Evolutionary conservation across 139 green algal genomes (phyloP), one percentile per base, ranked within the genome.

Genomic region (Microglena sp.): DNA sequence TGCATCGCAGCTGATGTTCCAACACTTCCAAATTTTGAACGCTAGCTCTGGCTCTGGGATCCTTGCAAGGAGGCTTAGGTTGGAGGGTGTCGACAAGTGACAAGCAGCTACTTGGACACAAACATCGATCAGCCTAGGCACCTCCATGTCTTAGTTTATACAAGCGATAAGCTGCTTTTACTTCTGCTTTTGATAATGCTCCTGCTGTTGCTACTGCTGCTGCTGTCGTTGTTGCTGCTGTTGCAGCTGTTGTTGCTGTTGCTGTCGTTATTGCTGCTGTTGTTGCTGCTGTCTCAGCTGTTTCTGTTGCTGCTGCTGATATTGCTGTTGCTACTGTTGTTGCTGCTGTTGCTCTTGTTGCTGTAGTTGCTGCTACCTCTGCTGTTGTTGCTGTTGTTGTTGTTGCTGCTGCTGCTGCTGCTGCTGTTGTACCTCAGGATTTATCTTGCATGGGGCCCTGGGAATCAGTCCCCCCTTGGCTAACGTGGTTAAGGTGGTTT

Each of bases 331-430:
- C 18, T 50, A 18, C 18, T 50, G 40, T 50, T 50, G 40, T 50
- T 50, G 40, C 18, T 50, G 40, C 40, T 50, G 40, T 50, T 50
- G 40, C 18, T 50, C 15, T 50, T 50, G 40, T 50, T 50, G 40
- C 18, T 50, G 40, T 50, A 24, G 40, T 50, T 50, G 40, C 40
- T 50, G 40, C 18, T 50, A 18, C 18, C 18, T 11, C 18, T 50
- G 40, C 40, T 50, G 40, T 50, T 50, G 40, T 60, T 60, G 22
- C 22, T 60, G 53, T n/a, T 60, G 53, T 24, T 50, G 40, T 50
- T 50, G 40, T 50, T 50, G 40, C 18, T 50, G 40, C 18, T 50
- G 40, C 40, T 50, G 40, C 40, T 50, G 40, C 40, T 50, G 40
- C 40, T 50, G 40, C 40, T 18, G 40, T 50, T 50, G 40, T 50